Percentiles rank a stretch among this genome's conserved stretches.
phyloP scores from a whole-genome alignment of 129 eudicot genomes.

The Scalesia atractyloides region DNA sequence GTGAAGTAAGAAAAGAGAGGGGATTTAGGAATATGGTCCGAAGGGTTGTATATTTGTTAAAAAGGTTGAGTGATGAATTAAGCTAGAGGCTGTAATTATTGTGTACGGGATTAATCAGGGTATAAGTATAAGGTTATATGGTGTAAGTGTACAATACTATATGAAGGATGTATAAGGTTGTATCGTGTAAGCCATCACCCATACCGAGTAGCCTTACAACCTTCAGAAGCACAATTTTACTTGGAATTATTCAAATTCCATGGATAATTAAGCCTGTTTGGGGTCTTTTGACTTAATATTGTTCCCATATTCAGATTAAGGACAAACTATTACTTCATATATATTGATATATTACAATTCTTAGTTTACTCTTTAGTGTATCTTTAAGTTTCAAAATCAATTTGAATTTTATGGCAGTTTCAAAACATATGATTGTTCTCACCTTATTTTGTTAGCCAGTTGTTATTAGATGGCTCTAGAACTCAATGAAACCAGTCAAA shows the following conservation, averaged over 20 bases:
- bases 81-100: conserved; percentile 74
- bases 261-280: conserved; percentile 82
- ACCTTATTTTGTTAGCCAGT: background rate
- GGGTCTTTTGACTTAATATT: conserved; percentile 81
- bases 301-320: conserved; percentile 67
- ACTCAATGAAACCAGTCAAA: too few species aligned
- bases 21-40: conserved; percentile 28
- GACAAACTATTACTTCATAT: conserved; percentile 81
- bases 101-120: conserved; percentile 85
- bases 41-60: conserved; percentile 57
- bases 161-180: too few species aligned
- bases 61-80: conserved; percentile 62
- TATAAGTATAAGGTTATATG: conserved; percentile 49
- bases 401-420: background rate
- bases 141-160: conserved; percentile 63
- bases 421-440: background rate
- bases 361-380: background rate
- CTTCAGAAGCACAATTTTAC: conserved; percentile 86
- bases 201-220: too few species aligned
- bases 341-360: conserved; percentile 52
- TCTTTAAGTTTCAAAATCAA: too few species aligned
- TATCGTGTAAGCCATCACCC: too few species aligned
- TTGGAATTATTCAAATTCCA: conserved; percentile 64
- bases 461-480: background rate
- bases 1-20: conserved; percentile 34